phyloP scores from a whole-genome alignment of 495 filamentous ascomycete genomes.

The Cladorrhinum samala region DNA sequence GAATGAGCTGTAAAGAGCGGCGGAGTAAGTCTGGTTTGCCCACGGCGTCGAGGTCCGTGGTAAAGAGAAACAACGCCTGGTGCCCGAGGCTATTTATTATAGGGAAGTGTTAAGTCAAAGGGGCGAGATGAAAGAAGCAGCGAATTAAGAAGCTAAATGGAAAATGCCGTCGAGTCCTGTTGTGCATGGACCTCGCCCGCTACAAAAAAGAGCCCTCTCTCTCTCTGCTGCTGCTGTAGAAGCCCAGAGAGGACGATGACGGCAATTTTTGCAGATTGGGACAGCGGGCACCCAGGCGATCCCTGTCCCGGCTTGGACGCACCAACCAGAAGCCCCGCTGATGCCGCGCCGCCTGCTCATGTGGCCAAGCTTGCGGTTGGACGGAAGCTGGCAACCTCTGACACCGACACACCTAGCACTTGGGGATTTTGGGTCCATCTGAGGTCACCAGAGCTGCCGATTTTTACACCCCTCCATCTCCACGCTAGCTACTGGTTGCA shows the following conservation, averaged over 20 bases:
- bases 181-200: not conserved
- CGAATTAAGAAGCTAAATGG: not conserved
- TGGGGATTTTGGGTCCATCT: not conserved
- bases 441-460: not conserved
- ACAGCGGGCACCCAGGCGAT: not conserved
- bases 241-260: slow-evolving; percentile 15
- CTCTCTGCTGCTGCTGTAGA: too few species aligned
- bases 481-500: not conserved
- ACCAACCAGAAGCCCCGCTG: slow-evolving; percentile 14
- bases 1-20: slow-evolving; percentile 39
- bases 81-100: too few species aligned
- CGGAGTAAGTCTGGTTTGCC: slow-evolving; percentile 49
- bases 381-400: slow-evolving; percentile 12
- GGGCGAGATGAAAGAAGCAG: too few species aligned
- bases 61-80: slow-evolving; percentile 2
- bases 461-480: not conserved
- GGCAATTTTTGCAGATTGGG: slow-evolving; percentile 15
- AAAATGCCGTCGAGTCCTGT: not conserved
- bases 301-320: slow-evolving; percentile 6
- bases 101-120: too few species aligned
- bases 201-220: slow-evolving; percentile 12
- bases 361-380: slow-evolving; percentile 16
- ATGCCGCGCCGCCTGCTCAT: slow-evolving; percentile 3
- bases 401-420: not conserved
- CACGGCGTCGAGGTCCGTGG: slow-evolving; percentile 1